phyloP scores from a whole-genome alignment of 768 basidiomycete genomes.

The Ramaria sp. region DNA sequence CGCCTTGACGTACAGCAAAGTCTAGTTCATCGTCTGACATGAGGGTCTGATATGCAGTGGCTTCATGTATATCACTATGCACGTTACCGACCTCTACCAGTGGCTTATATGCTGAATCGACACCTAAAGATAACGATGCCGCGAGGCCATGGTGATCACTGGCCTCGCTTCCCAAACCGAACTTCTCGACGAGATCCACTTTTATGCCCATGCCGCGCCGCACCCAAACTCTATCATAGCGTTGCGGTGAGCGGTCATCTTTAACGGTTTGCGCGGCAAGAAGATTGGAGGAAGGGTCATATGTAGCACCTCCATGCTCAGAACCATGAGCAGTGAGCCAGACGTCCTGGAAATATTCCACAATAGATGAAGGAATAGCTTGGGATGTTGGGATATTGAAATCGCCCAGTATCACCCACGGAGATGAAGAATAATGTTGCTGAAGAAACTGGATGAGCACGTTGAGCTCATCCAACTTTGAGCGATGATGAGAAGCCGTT shows the following conservation, averaged over 20 bases:
- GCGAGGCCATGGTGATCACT: constrained; percentile 13
- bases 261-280: constrained; percentile 13
- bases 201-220: neutral
- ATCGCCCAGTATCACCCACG: constrained; percentile 15
- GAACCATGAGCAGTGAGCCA: neutral
- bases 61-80: neutral
- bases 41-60: neutral
- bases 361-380: neutral
- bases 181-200: neutral
- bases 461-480: constrained; percentile 13
- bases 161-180: constrained; percentile 6
- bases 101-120: neutral
- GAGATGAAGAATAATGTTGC: constrained; percentile 5
- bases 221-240: constrained; percentile 16
- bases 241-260: constrained; percentile 11
- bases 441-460: constrained; percentile 9
- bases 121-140: neutral
- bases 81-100: too few species aligned
- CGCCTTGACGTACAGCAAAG: neutral
- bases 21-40: neutral
- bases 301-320: constrained; percentile 12
- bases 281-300: constrained; percentile 13
- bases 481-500: constrained; percentile 1
- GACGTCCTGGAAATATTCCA: constrained; percentile 1
- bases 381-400: constrained; percentile 12